Evolutionary conservation across 2,329 filamentous ascomycete species (phyloP), one percentile per base, ranked within the genome.

Genomic region (Penicillium capsulatum): DNA sequence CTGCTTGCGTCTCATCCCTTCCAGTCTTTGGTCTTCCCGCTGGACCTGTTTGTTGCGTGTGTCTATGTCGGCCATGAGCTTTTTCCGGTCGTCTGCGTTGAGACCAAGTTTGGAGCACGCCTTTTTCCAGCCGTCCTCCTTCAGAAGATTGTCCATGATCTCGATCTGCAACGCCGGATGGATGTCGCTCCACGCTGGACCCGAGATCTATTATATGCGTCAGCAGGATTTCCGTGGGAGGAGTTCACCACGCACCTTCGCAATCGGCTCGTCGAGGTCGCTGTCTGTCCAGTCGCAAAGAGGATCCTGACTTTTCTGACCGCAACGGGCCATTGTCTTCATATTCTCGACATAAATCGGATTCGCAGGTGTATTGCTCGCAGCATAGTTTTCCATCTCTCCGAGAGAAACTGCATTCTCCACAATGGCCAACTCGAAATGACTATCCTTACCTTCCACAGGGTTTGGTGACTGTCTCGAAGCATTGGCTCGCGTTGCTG

Each of bases 1-100:
- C 40, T 68, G 66, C 31, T 59, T 63, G 7, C 20, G 42, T 33
- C 59, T 50, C 65, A 68, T 68, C n/a, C 48, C 36, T 17, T 42
- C 31, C 28, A 69, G 37, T 6, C 45, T 30, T 11, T 15, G 13
- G 29, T 63, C 55, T 42, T 69, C 66, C 6, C 42, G 37, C 17
- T 50, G 34, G 2, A 56, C 39, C 29, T 66, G 61, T 19, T 50
- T 38, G 7, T 58, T 50, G n/a, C 57, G 53, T 16, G 38, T 34
- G 8, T 15, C 5, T 7, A 58, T 34, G 29, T 47, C 38, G 11
- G 45, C 20, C 4, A 41, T 32, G n/a, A 60, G 36, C 5, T 53
- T 42, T 10, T 36, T 36, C 15, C 49, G 31, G 2, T 66, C 59
- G 8, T 50, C 26, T 11, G 34, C 26, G 1, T 40, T 54, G 9